A percentile compares a stretch with the other conserved stretches of the same genome.
Evolutionary conservation across 305 asterid genomes (phyloP).

Genomic region (Fraxinus ornus): DNA sequence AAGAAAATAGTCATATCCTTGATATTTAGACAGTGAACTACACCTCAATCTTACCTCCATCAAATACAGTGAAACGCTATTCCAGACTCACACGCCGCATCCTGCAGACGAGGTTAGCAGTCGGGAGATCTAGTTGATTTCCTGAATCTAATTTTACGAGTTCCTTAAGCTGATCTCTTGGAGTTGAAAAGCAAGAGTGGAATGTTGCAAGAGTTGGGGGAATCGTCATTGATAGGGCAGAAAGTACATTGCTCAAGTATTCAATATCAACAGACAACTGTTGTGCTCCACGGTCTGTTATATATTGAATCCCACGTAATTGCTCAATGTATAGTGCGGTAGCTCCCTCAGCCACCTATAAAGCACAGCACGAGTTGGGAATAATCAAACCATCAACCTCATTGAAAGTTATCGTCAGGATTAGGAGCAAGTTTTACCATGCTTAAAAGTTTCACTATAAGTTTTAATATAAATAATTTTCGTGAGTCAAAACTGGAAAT

Average conservation of each 20-base stretch:
- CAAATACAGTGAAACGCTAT: slow-evolving; percentile 24
- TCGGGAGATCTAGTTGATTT: slow-evolving; percentile 76
- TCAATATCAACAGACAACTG: slow-evolving; percentile 93
- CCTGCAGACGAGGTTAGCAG: slow-evolving; percentile 83
- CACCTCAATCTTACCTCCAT: background rate
- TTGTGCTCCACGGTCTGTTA: slow-evolving; percentile 93
- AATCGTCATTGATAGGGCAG: slow-evolving; percentile 83
- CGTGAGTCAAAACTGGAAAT: background rate
- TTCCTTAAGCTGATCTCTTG: slow-evolving; percentile 78
- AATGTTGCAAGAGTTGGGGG: slow-evolving; percentile 83
- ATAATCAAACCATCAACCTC: background rate
- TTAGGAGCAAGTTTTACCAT: background rate
- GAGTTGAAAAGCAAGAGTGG: slow-evolving; percentile 69
- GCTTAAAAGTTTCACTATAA: background rate
- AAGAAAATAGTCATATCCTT: background rate
- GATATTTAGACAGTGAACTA: background rate
- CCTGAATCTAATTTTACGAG: slow-evolving; percentile 62
- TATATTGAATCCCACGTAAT: slow-evolving; percentile 81
- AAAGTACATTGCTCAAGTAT: slow-evolving; percentile 83
- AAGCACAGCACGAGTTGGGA: slow-evolving; percentile 12
- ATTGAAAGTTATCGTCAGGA: background rate
- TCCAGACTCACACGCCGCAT: slow-evolving; percentile 76
- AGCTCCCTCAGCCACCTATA: slow-evolving; percentile 96
- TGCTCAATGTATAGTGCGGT: slow-evolving; percentile 74
- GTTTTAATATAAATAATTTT: background rate